Percentiles rank a stretch among this genome's conserved stretches.
These are phyloP conservation scores for Lentinula lateritia DNA, from an alignment of 768 basidiomycete species.

Conservation along the genomic window DNA sequence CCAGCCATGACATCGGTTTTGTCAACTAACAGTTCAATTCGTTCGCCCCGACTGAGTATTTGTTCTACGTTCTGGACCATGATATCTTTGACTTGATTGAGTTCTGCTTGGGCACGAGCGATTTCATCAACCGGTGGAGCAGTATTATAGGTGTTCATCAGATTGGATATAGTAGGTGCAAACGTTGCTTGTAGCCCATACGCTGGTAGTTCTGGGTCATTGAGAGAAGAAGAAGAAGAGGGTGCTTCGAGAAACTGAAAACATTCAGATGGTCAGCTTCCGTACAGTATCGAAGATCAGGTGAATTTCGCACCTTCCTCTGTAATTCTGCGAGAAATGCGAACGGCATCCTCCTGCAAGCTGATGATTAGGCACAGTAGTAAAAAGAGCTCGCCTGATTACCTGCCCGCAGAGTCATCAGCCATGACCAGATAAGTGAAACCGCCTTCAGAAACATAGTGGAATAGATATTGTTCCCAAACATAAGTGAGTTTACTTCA, in stretches of 20 bases:
- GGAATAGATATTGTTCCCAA: slow-evolving; percentile 91
- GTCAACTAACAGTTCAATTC: slow-evolving; percentile 93
- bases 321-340: slow-evolving; percentile 88
- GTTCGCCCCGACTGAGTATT: slow-evolving; percentile 89
- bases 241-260: slow-evolving; percentile 56
- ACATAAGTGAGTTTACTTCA: slow-evolving; percentile 77
- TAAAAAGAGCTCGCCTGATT: slow-evolving; percentile 15
- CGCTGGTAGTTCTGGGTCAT: slow-evolving; percentile 44
- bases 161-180: slow-evolving; percentile 59
- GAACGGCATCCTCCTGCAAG: slow-evolving; percentile 80
- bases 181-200: slow-evolving; percentile 70
- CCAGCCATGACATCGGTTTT: slow-evolving; percentile 95
- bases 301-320: slow-evolving; percentile 44
- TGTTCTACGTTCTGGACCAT: slow-evolving; percentile 99
- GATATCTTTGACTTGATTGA: slow-evolving; percentile 89
- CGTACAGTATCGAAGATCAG: neutral
- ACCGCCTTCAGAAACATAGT: slow-evolving; percentile 87
- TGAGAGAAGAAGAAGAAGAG: slow-evolving; percentile 60
- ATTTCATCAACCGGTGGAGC: slow-evolving; percentile 86
- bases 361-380: neutral
- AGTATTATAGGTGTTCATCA: slow-evolving; percentile 88
- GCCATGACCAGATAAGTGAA: slow-evolving; percentile 91
- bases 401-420: slow-evolving; percentile 89
- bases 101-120: slow-evolving; percentile 81
- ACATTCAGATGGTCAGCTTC: slow-evolving; percentile 5